phyloP scores from a whole-genome alignment of 805 yeast genomes.

The Saccharomycopsis sp. region DNA sequence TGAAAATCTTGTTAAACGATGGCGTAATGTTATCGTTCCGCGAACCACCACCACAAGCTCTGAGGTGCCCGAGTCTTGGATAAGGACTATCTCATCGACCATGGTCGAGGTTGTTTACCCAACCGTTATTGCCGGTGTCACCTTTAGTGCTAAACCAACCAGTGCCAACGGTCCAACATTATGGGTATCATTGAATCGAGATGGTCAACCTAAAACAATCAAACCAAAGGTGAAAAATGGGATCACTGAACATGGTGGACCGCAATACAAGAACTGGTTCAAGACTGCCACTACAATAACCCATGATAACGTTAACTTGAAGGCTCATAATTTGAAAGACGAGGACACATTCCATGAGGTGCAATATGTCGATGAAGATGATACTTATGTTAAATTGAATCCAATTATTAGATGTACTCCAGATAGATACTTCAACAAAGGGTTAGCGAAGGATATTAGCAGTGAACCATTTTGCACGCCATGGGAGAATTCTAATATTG shows the following conservation, averaged over 20 bases:
- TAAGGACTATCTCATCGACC: slow-evolving; percentile 57
- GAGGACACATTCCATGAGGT: slow-evolving; percentile 54
- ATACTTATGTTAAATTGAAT: slow-evolving; percentile 61
- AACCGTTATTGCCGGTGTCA: slow-evolving; percentile 50
- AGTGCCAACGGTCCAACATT: slow-evolving; percentile 54
- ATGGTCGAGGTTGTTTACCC: slow-evolving; percentile 65
- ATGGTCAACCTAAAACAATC: slow-evolving; percentile 76
- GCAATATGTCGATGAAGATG: slow-evolving; percentile 55
- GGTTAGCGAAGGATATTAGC: slow-evolving; percentile 43
- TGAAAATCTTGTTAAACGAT: neutral
- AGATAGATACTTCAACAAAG: slow-evolving; percentile 58
- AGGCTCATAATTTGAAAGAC: slow-evolving; percentile 67
- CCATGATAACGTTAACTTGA: slow-evolving; percentile 52
- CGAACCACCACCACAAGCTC: slow-evolving; percentile 31
- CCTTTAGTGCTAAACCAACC: slow-evolving; percentile 41
- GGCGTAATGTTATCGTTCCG: slow-evolving; percentile 23
- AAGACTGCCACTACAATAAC: slow-evolving; percentile 56
- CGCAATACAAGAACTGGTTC: slow-evolving; percentile 72
- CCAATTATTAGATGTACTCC: slow-evolving; percentile 87
- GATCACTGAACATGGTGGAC: slow-evolving; percentile 53
- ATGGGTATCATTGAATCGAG: slow-evolving; percentile 72
- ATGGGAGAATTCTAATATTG: slow-evolving; percentile 48
- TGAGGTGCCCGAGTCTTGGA: slow-evolving; percentile 56
- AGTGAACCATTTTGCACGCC: slow-evolving; percentile 89
- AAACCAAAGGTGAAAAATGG: slow-evolving; percentile 74